A percentile compares a stretch with the other conserved stretches of the same genome.
phyloP scores from a whole-genome alignment of 2,329 filamentous ascomycete genomes.

The Herpotrichia juniperi region DNA sequence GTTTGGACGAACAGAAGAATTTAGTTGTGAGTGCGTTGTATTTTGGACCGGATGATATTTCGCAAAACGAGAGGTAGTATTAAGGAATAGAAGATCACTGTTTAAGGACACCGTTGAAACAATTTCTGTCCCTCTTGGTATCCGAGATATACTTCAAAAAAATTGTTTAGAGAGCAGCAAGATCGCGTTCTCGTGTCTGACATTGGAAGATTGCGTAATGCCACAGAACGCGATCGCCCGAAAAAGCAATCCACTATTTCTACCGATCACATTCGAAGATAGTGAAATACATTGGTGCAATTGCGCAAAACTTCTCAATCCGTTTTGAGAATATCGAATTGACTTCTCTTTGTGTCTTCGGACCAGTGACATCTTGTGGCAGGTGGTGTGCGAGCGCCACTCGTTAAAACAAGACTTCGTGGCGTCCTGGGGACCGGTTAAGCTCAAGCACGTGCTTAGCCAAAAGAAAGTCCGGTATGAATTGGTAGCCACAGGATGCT shows the following conservation, averaged over 20 bases:
- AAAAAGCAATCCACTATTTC: background rate
- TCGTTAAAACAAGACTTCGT: background rate
- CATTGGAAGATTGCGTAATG: too few species aligned
- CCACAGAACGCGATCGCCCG: background rate
- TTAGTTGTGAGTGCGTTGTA: too few species aligned
- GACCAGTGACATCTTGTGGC: background rate
- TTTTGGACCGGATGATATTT: too few species aligned
- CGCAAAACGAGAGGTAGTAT: too few species aligned
- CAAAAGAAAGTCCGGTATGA: background rate
- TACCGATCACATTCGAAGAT: background rate
- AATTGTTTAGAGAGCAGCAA: too few species aligned
- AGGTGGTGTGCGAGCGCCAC: background rate
- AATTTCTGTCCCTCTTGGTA: too few species aligned
- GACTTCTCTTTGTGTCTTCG: background rate
- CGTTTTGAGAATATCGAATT: background rate
- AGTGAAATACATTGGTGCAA: constrained; percentile 1
- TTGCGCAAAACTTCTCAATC: background rate
- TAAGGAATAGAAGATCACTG: too few species aligned
- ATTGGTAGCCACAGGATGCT: background rate
- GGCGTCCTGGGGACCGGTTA: background rate
- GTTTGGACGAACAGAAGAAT: too few species aligned
- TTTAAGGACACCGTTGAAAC: too few species aligned
- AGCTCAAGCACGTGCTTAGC: background rate
- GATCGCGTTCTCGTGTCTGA: too few species aligned
- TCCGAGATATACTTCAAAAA: too few species aligned